These are phyloP conservation scores for Cadophora sp. DNA, from an alignment of 2,329 filamentous ascomycete genomes.

Conservation along the genomic window DNA sequence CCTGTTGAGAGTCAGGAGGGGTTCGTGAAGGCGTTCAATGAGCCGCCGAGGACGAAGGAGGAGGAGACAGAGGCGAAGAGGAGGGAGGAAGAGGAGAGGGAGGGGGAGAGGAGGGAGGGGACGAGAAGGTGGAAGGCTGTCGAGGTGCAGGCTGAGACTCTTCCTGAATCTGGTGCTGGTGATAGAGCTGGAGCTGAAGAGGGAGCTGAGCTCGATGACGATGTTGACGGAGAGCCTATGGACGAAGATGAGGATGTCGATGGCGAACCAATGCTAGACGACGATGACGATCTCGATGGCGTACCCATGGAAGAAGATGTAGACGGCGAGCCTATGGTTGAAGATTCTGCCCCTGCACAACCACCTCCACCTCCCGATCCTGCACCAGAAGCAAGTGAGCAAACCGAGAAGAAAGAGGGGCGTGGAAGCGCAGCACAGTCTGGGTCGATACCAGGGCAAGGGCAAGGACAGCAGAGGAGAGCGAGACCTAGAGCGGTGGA, in stretches of 20 bases:
- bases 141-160: conserved; percentile 46
- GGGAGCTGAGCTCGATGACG: conserved; percentile 49
- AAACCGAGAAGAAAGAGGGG: neutral
- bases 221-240: conserved; percentile 44
- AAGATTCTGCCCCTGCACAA: conserved; percentile 45
- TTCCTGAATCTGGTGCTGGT: neutral
- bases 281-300: conserved; percentile 49
- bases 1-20: conserved; percentile 74
- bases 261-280: conserved; percentile 45
- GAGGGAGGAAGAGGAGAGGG: conserved; percentile 42
- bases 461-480: conserved; percentile 32
- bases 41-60: conserved; percentile 62
- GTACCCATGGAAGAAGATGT: conserved; percentile 46
- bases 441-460: too few relatives aligned
- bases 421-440: neutral
- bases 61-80: conserved; percentile 46
- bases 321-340: conserved; percentile 64
- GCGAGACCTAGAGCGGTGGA: conserved; percentile 73
- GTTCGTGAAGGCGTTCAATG: conserved; percentile 74
- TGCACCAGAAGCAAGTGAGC: conserved; percentile 2
- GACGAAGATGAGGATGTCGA: conserved; percentile 53
- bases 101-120: conserved; percentile 39
- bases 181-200: conserved; percentile 57
- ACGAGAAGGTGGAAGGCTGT: conserved; percentile 47
- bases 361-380: conserved; percentile 37